Conservation (phyloP, 495 filamentous ascomycete species). For the Cercophora sp. region DNA sequence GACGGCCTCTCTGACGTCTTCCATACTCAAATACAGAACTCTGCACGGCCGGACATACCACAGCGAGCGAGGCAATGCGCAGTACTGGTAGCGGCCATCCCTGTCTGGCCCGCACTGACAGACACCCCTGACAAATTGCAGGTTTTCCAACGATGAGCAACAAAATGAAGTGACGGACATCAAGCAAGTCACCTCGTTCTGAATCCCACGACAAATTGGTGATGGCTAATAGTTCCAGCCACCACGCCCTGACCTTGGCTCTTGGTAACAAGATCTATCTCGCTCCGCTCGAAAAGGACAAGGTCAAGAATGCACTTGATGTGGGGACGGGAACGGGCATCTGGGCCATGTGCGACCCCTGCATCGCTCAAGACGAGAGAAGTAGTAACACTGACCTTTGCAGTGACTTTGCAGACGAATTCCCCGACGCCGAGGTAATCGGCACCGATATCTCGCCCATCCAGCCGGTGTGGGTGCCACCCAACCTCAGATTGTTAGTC, state of each 20-base stretch:
- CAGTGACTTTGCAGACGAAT: conserved; percentile 43
- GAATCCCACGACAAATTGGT: neutral
- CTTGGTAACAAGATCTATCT: conserved; percentile 54
- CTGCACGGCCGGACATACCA: conserved; percentile 40
- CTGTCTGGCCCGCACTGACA: neutral
- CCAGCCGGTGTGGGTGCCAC: conserved; percentile 47
- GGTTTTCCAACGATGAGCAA: conserved; percentile 39
- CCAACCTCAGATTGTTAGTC: conserved; percentile 50
- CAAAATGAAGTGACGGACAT: conserved; percentile 41
- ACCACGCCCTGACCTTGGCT: conserved; percentile 35
- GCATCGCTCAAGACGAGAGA: too few species aligned
- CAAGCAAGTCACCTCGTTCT: conserved; percentile 18
- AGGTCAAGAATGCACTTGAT: conserved; percentile 2
- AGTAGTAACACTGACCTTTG: neutral
- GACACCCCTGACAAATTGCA: neutral
- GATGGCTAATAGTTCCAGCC: conserved; percentile 19
- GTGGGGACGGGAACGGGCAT: conserved; percentile 28
- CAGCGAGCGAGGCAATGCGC: conserved; percentile 23
- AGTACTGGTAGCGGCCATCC: conserved; percentile 26
- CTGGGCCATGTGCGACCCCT: conserved; percentile 36
- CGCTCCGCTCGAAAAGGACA: conserved; percentile 48
- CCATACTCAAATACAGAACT: conserved; percentile 40
- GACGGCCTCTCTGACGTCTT: conserved; percentile 42
- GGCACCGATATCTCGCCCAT: conserved; percentile 66
- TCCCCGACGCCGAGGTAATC: conserved; percentile 49